phyloP scores from a whole-genome alignment of 495 filamentous ascomycete species.

The Podospora australis region DNA sequence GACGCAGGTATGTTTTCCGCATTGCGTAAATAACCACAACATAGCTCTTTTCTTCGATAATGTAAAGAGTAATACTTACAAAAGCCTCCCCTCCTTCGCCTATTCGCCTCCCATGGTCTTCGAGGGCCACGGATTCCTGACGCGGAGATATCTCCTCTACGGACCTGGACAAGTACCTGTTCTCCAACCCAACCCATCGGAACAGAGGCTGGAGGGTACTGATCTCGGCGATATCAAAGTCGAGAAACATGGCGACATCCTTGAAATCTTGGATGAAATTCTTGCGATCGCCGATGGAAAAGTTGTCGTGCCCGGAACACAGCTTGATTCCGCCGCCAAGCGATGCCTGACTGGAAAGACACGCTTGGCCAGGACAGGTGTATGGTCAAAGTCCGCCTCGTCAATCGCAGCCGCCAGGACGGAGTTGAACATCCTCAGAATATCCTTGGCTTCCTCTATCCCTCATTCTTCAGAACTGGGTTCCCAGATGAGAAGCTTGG shows the following conservation, averaged over 20 bases:
- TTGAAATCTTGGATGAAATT: not conserved
- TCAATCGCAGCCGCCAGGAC: not conserved
- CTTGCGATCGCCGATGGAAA: not conserved
- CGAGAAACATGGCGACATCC: not conserved
- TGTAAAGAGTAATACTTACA: not conserved
- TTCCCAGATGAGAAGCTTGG: not conserved
- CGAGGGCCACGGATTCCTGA: too few species aligned
- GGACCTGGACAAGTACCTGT: not conserved
- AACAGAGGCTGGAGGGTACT: not conserved
- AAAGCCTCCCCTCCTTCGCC: not conserved
- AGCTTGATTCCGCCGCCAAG: not conserved
- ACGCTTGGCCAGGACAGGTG: not conserved
- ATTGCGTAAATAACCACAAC: too few species aligned
- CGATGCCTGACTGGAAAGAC: not conserved
- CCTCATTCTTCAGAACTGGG: not conserved
- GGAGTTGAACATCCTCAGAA: not conserved
- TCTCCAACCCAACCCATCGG: not conserved
- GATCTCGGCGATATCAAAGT: not conserved
- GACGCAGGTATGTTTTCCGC: too few species aligned
- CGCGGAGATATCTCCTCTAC: not conserved
- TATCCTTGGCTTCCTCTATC: not conserved
- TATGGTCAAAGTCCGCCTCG: not conserved
- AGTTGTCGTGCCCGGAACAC: not conserved
- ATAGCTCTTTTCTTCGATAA: not conserved
- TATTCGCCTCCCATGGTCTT: not conserved